Evolutionary conservation across 2,329 filamentous ascomycete genomes (phyloP).

Genomic region (Scedosporium apiospermum): DNA sequence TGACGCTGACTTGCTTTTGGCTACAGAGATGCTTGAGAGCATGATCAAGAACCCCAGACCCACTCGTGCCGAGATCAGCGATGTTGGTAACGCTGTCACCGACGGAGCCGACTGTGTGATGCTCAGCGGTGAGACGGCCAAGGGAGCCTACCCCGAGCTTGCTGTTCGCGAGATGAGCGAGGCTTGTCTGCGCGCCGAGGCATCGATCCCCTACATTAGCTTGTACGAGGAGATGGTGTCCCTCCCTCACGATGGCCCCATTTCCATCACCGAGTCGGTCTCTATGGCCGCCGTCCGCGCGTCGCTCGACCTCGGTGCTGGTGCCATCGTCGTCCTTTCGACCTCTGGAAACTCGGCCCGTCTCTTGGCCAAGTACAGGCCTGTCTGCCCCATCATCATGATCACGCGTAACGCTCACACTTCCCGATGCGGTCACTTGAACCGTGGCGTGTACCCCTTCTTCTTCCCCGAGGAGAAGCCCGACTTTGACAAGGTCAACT

Average conservation of each 20-base stretch:
- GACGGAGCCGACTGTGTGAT: conserved; percentile 99
- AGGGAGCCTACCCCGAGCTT: conserved; percentile 88
- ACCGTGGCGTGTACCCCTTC: conserved; percentile 98
- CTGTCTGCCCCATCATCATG: conserved; percentile 99
- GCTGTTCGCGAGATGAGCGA: conserved; percentile 97
- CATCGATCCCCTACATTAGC: conserved; percentile 92
- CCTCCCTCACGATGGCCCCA: conserved; percentile 61
- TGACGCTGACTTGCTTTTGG: conserved; percentile 50
- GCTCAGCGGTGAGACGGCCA: conserved; percentile 98
- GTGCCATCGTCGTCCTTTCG: conserved; percentile 90
- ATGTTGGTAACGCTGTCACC: conserved; percentile 92
- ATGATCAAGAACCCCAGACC: conserved; percentile 99
- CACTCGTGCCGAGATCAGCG: conserved; percentile 95
- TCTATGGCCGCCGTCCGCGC: conserved; percentile 95
- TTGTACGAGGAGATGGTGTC: conserved; percentile 93
- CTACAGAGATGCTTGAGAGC: conserved; percentile 98
- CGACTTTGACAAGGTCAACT: conserved; percentile 84
- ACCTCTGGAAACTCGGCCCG: conserved; percentile 93
- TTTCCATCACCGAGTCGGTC: conserved; percentile 83
- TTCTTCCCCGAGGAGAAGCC: conserved; percentile 87
- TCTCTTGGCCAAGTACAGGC: conserved; percentile 95
- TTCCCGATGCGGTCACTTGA: conserved; percentile 85
- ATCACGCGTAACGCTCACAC: conserved; percentile 80
- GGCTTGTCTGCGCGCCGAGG: conserved; percentile 92
- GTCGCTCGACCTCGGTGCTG: conserved; percentile 90